A percentile compares a stretch with the other conserved stretches of the same genome.
phyloP scores from a whole-genome alignment of 2,329 filamentous ascomycete species.

The Talaromyces sp. region DNA sequence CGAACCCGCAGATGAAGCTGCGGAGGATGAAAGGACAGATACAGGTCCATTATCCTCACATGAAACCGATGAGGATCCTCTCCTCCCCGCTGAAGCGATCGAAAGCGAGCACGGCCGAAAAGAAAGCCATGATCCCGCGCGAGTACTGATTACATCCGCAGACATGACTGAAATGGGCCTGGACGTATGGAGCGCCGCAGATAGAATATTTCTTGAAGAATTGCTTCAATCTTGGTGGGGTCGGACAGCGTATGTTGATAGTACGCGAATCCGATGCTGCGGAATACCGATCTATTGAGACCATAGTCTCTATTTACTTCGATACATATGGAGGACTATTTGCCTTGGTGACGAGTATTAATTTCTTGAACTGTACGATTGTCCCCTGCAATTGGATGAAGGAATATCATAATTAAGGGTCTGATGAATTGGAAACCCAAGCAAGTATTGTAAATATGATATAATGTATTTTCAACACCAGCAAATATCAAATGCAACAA shows the following conservation, averaged over 20 bases:
- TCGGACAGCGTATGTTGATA: slow-evolving; percentile 37
- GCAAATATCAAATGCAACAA: slow-evolving; percentile 1
- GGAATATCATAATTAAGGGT: background rate
- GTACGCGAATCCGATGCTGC: slow-evolving; percentile 42
- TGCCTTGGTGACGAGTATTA: background rate
- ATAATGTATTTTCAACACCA: background rate
- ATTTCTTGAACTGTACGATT: background rate
- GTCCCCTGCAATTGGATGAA: background rate
- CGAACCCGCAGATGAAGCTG: slow-evolving; percentile 13
- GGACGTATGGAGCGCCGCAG: slow-evolving; percentile 44
- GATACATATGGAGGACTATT: background rate
- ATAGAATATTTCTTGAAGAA: slow-evolving; percentile 42
- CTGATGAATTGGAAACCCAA: background rate
- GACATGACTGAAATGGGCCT: slow-evolving; percentile 46
- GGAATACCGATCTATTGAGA: slow-evolving; percentile 40
- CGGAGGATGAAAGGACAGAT: slow-evolving; percentile 18
- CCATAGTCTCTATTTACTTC: background rate
- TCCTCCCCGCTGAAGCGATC: slow-evolving; percentile 15
- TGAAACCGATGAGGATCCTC: slow-evolving; percentile 23
- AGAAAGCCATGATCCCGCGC: slow-evolving; percentile 7
- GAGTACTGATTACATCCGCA: slow-evolving; percentile 35
- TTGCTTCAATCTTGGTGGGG: slow-evolving; percentile 43
- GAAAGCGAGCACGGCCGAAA: background rate
- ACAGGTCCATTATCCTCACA: slow-evolving; percentile 12
- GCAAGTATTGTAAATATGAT: background rate